phyloP scores from a whole-genome alignment of 768 basidiomycete genomes.

The Agaricus bisporus region DNA sequence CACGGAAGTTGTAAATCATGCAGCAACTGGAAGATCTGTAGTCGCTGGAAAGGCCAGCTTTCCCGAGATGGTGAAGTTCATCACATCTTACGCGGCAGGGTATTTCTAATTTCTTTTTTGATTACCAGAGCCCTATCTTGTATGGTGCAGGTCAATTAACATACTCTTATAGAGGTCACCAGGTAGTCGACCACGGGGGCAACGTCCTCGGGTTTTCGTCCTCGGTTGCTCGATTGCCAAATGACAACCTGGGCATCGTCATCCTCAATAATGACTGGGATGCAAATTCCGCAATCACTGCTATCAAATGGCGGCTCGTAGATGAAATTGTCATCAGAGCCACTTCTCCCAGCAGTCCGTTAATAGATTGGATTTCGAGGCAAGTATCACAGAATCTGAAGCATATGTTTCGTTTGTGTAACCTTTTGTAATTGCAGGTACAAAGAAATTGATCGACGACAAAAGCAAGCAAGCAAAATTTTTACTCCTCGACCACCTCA shows the following conservation, averaged over 20 bases:
- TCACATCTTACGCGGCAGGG: background rate
- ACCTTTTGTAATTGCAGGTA: background rate
- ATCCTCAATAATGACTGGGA: constrained; percentile 32
- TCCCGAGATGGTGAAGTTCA: constrained; percentile 27
- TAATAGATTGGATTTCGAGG: constrained; percentile 29
- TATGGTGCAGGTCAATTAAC: constrained; percentile 35
- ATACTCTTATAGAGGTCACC: constrained; percentile 33
- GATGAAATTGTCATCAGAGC: constrained; percentile 24
- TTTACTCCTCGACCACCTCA: background rate
- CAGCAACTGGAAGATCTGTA: constrained; percentile 30
- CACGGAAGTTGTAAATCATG: constrained; percentile 26
- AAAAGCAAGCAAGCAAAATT: background rate
- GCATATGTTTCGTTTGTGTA: background rate
- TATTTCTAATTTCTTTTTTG: background rate
- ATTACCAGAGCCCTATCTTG: constrained; percentile 27
- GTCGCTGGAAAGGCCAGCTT: constrained; percentile 26
- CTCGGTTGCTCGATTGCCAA: constrained; percentile 27
- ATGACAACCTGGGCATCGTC: constrained; percentile 32
- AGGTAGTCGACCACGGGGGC: constrained; percentile 39
- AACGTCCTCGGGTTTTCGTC: constrained; percentile 30
- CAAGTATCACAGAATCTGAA: background rate
- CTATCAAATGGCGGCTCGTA: constrained; percentile 31
- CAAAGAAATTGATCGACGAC: background rate
- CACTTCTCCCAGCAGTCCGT: background rate
- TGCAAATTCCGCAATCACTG: constrained; percentile 24